These are phyloP conservation scores for Quercus gilva DNA, from an alignment of 306 rosid genomes.

Conservation along the genomic window DNA sequence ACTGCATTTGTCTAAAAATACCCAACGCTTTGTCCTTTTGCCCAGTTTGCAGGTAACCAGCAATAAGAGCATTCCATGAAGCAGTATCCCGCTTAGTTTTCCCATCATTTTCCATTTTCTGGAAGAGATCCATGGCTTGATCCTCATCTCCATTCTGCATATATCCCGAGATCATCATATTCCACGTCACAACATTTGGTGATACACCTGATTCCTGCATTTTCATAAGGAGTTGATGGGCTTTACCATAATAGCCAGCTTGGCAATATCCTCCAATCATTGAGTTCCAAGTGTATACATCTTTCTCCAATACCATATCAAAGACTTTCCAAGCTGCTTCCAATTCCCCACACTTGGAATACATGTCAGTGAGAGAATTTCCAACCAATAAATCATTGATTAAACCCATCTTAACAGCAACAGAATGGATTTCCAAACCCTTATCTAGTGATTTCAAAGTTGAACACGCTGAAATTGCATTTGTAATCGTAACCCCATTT, in stretches of 20 bases:
- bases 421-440: constrained; percentile 69
- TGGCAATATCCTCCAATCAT: constrained; percentile 90
- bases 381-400: constrained; percentile 46
- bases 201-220: constrained; percentile 74
- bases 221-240: constrained; percentile 73
- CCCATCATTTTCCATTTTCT: constrained; percentile 72
- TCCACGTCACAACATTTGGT: constrained; percentile 83
- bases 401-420: constrained; percentile 63
- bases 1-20: constrained; percentile 81
- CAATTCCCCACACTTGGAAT: constrained; percentile 75
- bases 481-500: constrained; percentile 62
- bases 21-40: constrained; percentile 68
- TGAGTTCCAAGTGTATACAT: constrained; percentile 88
- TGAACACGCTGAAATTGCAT: constrained; percentile 71
- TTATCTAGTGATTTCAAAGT: constrained; percentile 54
- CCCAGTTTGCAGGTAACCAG: constrained; percentile 74
- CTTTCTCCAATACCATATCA: constrained; percentile 58
- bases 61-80: constrained; percentile 83
- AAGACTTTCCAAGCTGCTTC: constrained; percentile 73
- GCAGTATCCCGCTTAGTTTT: constrained; percentile 68
- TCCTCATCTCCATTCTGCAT: constrained; percentile 80
- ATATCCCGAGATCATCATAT: constrained; percentile 82
- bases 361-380: constrained; percentile 82
- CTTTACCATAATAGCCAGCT: constrained; percentile 84
- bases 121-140: constrained; percentile 76